Base-by-base conservation (phyloP, 2,329 filamentous ascomycete genomes). In the Diplocarpon mali region DNA sequence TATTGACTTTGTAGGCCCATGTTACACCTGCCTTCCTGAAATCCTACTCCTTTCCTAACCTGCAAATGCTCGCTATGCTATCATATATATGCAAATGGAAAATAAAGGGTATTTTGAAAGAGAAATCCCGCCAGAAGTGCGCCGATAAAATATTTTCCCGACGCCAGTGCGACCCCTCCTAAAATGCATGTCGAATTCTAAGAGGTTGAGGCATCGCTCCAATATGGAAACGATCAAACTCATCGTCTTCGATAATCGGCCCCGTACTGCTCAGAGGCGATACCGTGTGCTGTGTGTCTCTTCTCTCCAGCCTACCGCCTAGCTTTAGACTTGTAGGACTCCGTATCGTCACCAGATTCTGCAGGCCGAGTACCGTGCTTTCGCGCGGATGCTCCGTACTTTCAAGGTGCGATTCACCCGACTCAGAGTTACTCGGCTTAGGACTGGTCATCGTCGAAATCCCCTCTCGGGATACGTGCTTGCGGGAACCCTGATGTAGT, bases 151-250 rank as follows among this genome's bases (percentile, higher is more conserved):
- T 7, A 24, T 24, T 24, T 3, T 24, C 20, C 20, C 20, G 20
- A 7, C 20, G 20, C 20, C 20, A 24, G 20, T 24, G 7, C 20
- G 20, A 24, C 4, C 20, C 20, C 20, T 24, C 7, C 20, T 24
- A 24, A 24, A 24, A 24, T 24, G 20, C 20, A 24, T 24, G 20
- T 24, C 40, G 40, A 8, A 36, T 12, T 32, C 40, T 36, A n/a
- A 42, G 14, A 5, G 41, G 41, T 14, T 31, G 41, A 6, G 41
- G 41, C 16, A 24, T 38, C 36, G 34, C 27, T 20, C 56, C 56
- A 7, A 58, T 46, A 5, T 54, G 53, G 17, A 57, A 35, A n/a
- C 47, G 41, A 8, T 57, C 53, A 28, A 56, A 38, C n/a, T 56
- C 54, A 2, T 42, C 49, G 37, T 58, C 54, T 39, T 49, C 52